Base-by-base conservation (phyloP, 495 filamentous ascomycete genomes). In the Sporormia fimetaria region DNA sequence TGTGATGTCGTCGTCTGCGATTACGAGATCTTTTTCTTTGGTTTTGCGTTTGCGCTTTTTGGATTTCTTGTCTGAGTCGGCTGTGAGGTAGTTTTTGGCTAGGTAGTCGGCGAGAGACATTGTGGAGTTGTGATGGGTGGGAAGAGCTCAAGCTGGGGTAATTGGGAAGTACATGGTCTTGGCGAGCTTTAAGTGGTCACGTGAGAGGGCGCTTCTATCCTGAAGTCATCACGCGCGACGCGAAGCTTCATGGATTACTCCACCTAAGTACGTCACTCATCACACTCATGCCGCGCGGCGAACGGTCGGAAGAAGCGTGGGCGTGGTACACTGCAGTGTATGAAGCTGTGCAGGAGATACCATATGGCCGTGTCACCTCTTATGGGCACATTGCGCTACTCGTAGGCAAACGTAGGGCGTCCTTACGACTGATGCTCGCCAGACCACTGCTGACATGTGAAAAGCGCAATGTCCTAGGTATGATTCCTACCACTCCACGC, bases 31-130 rank as follows among this genome's bases (percentile, higher is more conserved):
- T 20, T 58, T 40, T 9, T 53, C 21, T 6, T 48, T 50, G 15
- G 61, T 52, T 31, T 63, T 57, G n/a, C 74, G 60, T 57, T 90
- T 90, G 49, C 81, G 77, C 67, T 93, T 94, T 64, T 84, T 87
- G 56, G 78, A 81, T 56, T 87, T 86, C 57, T 81, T 78, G 32
- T 78, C 76, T 28, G 76, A 64, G 58, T 88, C 83, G 21, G 83
- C 81, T 3, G 73, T 84, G 24, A 99, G 78, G 64, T 99, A 99
- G 62, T 87, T 93, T 50, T 87, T 81, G 37, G 90, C 87, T 35
- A 99, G 79, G 62, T 96, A 99, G 61, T 76, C 74, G 20, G 87
- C 79, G 49, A 94, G 74, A 39, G 78, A 73, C 60, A 66, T 68
- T 28, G 31, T 51, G 38, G 35, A 7, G 40, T 1, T 12, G 40